Percentiles rank a stretch among this genome's conserved stretches.
These are phyloP conservation scores for Nadsonia commutata DNA, from an alignment of 1,139 yeast species.

Conservation along the genomic window DNA sequence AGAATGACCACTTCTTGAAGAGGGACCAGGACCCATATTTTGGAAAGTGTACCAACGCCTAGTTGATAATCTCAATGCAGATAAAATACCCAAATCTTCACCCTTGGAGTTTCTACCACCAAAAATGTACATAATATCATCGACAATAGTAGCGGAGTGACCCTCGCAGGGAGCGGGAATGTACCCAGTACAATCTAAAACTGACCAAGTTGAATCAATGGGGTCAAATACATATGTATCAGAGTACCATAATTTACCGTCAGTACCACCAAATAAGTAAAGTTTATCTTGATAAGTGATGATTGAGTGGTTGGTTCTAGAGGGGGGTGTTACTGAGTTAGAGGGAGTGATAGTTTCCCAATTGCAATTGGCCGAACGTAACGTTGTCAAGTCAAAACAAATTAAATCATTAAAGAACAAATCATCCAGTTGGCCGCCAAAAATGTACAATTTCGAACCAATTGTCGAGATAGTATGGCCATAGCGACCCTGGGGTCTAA, in stretches of 20 bases:
- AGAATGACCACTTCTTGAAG: conserved; percentile 90
- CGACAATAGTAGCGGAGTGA: conserved; percentile 72
- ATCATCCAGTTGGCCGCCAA: conserved; percentile 93
- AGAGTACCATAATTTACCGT: conserved; percentile 57
- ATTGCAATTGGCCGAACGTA: conserved; percentile 65
- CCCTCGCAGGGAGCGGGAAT: conserved; percentile 83
- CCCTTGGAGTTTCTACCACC: conserved; percentile 86
- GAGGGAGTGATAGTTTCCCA: conserved; percentile 65
- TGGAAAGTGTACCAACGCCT: conserved; percentile 60
- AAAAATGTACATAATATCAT: conserved; percentile 67
- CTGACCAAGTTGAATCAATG: conserved; percentile 45
- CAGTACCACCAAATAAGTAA: conserved; percentile 90
- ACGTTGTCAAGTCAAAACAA: conserved; percentile 77
- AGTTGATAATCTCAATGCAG: conserved; percentile 63
- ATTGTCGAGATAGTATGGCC: conserved; percentile 70
- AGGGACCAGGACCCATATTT: conserved; percentile 47
- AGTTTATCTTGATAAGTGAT: conserved; percentile 63
- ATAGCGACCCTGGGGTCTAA: conserved; percentile 81
- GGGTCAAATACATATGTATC: conserved; percentile 82
- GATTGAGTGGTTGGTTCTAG: conserved; percentile 86
- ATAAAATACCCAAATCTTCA: conserved; percentile 49
- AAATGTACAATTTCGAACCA: conserved; percentile 64
- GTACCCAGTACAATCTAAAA: conserved; percentile 36
- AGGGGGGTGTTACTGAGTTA: conserved; percentile 43
- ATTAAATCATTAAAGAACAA: conserved; percentile 74